Evolutionary conservation across 164 flowering plant genomes (phyloP).

Genomic region (Stephania cephalantha): DNA sequence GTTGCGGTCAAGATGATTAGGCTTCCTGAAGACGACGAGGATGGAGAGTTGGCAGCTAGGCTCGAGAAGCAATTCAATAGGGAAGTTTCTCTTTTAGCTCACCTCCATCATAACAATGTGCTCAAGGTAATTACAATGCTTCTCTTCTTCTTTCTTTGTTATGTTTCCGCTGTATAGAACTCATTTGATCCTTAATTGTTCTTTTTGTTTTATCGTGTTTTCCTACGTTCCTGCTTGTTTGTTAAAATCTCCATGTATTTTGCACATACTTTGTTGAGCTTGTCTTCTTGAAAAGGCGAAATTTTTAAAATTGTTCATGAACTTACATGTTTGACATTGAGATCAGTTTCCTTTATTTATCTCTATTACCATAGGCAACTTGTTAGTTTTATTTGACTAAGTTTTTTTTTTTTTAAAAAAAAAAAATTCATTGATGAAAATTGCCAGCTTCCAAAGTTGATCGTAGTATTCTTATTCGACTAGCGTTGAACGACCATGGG

Average conservation of each 20-base stretch:
- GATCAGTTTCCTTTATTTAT: not conserved
- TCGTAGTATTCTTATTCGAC: not conserved
- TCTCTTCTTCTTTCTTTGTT: not conserved
- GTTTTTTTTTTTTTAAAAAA: not conserved
- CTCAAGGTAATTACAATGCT: conserved; percentile 45
- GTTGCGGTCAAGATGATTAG: conserved; percentile 77
- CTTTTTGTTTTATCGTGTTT: not conserved
- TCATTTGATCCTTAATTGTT: not conserved
- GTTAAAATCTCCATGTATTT: not conserved
- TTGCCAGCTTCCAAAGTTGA: not conserved
- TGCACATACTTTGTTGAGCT: not conserved
- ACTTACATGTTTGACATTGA: not conserved
- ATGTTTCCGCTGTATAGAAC: not conserved
- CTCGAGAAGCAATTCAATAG: conserved; percentile 65
- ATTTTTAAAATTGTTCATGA: not conserved
- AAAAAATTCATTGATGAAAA: too few relatives aligned
- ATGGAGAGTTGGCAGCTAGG: conserved; percentile 44
- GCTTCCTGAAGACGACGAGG: conserved; percentile 75
- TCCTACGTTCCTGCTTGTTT: not conserved
- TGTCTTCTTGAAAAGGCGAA: not conserved
- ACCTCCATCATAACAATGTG: conserved; percentile 66
- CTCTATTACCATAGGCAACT: not conserved
- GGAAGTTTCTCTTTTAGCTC: conserved; percentile 68
- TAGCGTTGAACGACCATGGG: not conserved
- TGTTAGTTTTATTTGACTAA: not conserved